phyloP scores from a whole-genome alignment of 2,329 filamentous ascomycete genomes.

The Colletotrichum truncatum region DNA sequence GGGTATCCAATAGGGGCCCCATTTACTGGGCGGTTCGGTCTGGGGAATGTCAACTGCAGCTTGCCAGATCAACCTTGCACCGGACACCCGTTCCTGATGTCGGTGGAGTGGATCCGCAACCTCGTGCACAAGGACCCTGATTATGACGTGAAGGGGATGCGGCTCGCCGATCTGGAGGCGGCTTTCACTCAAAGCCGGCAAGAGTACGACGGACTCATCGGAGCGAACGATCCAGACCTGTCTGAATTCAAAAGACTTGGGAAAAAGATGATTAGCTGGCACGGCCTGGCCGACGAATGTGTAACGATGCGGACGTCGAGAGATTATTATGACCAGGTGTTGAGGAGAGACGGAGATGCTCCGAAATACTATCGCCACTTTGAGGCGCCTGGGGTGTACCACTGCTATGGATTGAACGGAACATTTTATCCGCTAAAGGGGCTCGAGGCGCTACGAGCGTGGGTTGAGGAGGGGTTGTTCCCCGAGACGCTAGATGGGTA shows the following conservation, averaged over 20 bases:
- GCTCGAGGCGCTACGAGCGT: constrained; percentile 20
- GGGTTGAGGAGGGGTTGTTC: constrained; percentile 21
- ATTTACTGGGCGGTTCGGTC: constrained; percentile 24
- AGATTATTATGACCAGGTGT: constrained; percentile 38
- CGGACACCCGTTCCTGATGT: constrained; percentile 25
- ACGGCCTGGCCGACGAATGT: constrained; percentile 49
- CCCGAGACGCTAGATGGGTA: constrained; percentile 18
- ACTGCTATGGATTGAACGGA: constrained; percentile 46
- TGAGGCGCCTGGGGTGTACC: constrained; percentile 58
- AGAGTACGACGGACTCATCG: constrained; percentile 35
- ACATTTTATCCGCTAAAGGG: constrained; percentile 25
- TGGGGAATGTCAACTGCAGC: constrained; percentile 29
- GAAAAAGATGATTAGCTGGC: constrained; percentile 53
- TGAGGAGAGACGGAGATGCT: constrained; percentile 10
- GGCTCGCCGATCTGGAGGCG: constrained; percentile 5
- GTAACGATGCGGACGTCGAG: constrained; percentile 44
- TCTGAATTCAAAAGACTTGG: constrained; percentile 42
- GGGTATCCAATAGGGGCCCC: constrained; percentile 22
- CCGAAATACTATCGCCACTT: constrained; percentile 61
- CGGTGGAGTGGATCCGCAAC: constrained; percentile 28
- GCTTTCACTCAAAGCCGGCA: constrained; percentile 9
- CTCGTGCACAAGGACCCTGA: constrained; percentile 17
- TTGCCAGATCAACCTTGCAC: not conserved
- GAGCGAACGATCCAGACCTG: constrained; percentile 40
- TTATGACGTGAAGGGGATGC: constrained; percentile 17